Percentiles rank a stretch among this genome's conserved stretches.
Evolutionary conservation across 805 yeast species (phyloP).

Genomic region (Nakazawaea anatomiae): DNA sequence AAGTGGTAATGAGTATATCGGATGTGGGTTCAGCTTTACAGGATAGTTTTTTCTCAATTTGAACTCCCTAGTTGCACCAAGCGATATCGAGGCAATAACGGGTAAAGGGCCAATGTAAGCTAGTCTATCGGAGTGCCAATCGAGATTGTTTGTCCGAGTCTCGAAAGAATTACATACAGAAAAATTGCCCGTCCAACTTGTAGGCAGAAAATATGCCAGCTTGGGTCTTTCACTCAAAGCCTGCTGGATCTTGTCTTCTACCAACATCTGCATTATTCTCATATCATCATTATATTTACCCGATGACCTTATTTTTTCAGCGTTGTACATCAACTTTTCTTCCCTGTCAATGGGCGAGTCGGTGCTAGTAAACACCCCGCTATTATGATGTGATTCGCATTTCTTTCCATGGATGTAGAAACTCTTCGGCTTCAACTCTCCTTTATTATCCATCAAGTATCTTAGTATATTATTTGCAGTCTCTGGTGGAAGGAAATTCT

Average conservation of each 20-base stretch:
- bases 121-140: constrained; percentile 73
- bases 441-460: constrained; percentile 34
- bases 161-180: constrained; percentile 55
- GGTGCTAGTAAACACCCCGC: constrained; percentile 29
- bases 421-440: constrained; percentile 32
- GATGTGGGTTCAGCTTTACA: constrained; percentile 17
- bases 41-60: constrained; percentile 41
- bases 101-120: constrained; percentile 71
- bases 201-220: constrained; percentile 31
- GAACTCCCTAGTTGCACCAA: constrained; percentile 69
- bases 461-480: constrained; percentile 40
- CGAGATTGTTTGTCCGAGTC: constrained; percentile 44
- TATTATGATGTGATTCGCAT: constrained; percentile 53
- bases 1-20: constrained; percentile 47
- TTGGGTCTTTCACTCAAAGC: constrained; percentile 22
- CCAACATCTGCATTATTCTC: constrained; percentile 29
- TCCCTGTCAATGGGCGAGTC: constrained; percentile 9
- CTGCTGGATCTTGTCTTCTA: constrained; percentile 34
- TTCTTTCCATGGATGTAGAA: constrained; percentile 61
- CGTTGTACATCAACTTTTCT: constrained; percentile 34
- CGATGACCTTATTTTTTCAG: constrained; percentile 24
- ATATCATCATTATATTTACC: constrained; percentile 34
- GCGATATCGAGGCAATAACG: constrained; percentile 56
- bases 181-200: constrained; percentile 46
- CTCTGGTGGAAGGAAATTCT: constrained; percentile 44